Percentiles rank a stretch among this genome's conserved stretches.
Evolutionary conservation across 768 basidiomycete genomes (phyloP).

Genomic region (Exsudoporus frostii): DNA sequence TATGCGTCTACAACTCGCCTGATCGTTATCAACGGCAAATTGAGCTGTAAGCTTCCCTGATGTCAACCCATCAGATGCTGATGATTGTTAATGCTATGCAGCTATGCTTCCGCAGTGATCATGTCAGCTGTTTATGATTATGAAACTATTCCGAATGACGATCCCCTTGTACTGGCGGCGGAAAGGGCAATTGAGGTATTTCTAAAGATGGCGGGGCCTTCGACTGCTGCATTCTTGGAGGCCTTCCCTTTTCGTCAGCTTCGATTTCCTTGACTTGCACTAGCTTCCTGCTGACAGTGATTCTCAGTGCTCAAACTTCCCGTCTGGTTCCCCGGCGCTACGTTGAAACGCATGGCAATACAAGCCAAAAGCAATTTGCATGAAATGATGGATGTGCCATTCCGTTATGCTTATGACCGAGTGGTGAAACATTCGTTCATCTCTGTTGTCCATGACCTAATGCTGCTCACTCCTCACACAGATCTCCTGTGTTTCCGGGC

Average conservation of each 20-base stretch:
- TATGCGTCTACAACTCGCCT: conserved; percentile 22
- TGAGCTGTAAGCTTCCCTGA: conserved; percentile 26
- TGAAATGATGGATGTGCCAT: conserved; percentile 30
- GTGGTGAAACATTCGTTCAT: conserved; percentile 12
- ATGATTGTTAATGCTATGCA: conserved; percentile 11
- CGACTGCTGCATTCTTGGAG: conserved; percentile 27
- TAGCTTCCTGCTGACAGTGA: conserved; percentile 11
- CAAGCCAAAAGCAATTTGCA: conserved; percentile 28
- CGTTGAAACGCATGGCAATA: conserved; percentile 27
- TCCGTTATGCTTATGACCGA: conserved; percentile 28
- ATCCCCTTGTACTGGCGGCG: conserved; percentile 30
- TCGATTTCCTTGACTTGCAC: conserved; percentile 2
- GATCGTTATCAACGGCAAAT: conserved; percentile 27
- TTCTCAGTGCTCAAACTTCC: conserved; percentile 29
- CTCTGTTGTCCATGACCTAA: neutral
- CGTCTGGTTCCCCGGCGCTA: conserved; percentile 37
- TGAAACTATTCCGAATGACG: conserved; percentile 26
- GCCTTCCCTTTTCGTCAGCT: conserved; percentile 32
- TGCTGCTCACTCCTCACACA: neutral
- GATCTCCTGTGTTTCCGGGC: conserved; percentile 21
- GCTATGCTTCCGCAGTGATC: conserved; percentile 32
- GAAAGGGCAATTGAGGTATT: conserved; percentile 29
- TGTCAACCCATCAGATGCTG: neutral
- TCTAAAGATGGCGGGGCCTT: conserved; percentile 22
- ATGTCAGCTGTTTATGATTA: conserved; percentile 35